These are phyloP conservation scores for Candida chauliodis DNA, from an alignment of 805 yeast genomes.

Conservation along the genomic window DNA sequence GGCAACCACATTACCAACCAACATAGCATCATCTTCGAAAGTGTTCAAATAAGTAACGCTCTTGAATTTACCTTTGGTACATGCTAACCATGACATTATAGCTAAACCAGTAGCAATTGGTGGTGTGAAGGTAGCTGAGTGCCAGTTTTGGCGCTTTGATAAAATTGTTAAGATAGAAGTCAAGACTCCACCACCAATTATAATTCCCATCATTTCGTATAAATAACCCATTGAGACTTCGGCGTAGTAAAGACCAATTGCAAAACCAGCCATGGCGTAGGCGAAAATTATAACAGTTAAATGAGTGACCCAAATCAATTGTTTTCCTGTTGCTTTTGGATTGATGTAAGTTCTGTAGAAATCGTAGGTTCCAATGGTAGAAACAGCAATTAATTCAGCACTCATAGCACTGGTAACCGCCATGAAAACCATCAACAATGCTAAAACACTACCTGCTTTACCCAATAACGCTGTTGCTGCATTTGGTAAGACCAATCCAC, in stretches of 20 bases:
- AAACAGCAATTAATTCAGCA: constrained; percentile 85
- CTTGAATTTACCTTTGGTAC: constrained; percentile 33
- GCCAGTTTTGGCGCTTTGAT: constrained; percentile 59
- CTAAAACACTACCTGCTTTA: constrained; percentile 82
- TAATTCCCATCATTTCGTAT: constrained; percentile 85
- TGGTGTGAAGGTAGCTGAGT: constrained; percentile 76
- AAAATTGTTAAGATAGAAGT: constrained; percentile 67
- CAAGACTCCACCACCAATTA: constrained; percentile 81
- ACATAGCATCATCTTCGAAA: constrained; percentile 86
- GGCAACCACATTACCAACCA: constrained; percentile 84
- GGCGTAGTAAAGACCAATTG: constrained; percentile 79
- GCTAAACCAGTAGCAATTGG: constrained; percentile 73
- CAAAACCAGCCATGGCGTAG: constrained; percentile 72
- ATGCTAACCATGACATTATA: constrained; percentile 53
- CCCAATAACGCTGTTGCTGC: constrained; percentile 86
- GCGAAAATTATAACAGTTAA: constrained; percentile 55
- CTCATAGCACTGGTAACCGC: constrained; percentile 92
- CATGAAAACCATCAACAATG: constrained; percentile 78
- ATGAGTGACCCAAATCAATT: constrained; percentile 68
- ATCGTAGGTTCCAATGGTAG: constrained; percentile 83
- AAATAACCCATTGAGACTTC: constrained; percentile 83
- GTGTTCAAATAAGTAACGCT: constrained; percentile 41
- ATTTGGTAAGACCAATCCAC: constrained; percentile 77
- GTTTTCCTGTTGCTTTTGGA: constrained; percentile 74
- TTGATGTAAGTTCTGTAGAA: constrained; percentile 76